Evolutionary conservation across 805 yeast genomes (phyloP).

Genomic region (Saccharomycopsis oosterbeekiorum): DNA sequence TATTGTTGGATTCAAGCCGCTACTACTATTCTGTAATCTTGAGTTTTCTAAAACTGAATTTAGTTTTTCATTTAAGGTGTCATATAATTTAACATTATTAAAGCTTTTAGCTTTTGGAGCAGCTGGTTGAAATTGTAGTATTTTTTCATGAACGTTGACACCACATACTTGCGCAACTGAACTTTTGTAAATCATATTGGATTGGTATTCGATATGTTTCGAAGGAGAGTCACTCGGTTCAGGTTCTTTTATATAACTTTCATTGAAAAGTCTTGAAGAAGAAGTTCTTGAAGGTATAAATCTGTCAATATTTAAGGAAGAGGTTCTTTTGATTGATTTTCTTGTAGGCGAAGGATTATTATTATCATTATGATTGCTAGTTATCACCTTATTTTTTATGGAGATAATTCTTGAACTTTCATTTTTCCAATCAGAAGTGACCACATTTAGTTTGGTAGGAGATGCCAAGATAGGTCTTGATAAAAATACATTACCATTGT

Average conservation of each 20-base stretch:
- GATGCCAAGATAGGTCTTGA: slow-evolving; percentile 22
- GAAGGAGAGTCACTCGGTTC: slow-evolving; percentile 39
- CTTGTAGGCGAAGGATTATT: slow-evolving; percentile 19
- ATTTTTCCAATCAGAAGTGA: slow-evolving; percentile 30
- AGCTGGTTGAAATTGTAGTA: slow-evolving; percentile 75
- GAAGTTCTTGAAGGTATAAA: slow-evolving; percentile 53
- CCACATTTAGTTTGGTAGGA: slow-evolving; percentile 38
- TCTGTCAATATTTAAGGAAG: slow-evolving; percentile 36
- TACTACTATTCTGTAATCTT: slow-evolving; percentile 13
- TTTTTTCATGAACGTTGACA: slow-evolving; percentile 67
- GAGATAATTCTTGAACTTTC: not conserved
- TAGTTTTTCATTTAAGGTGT: slow-evolving; percentile 18
- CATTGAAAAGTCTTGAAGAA: slow-evolving; percentile 34
- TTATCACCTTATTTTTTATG: not conserved
- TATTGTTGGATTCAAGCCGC: slow-evolving; percentile 25
- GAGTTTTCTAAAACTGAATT: slow-evolving; percentile 21
- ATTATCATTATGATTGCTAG: not conserved
- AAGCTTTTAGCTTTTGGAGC: slow-evolving; percentile 53
- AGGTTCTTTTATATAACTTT: slow-evolving; percentile 24
- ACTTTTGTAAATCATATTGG: slow-evolving; percentile 46
- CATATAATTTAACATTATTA: slow-evolving; percentile 26
- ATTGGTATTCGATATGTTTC: slow-evolving; percentile 34
- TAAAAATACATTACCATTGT: slow-evolving; percentile 1
- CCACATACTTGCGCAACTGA: slow-evolving; percentile 96
- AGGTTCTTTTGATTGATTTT: slow-evolving; percentile 22